Percentiles rank a stretch among this genome's conserved stretches.
Conservation (phyloP, 352 stramenopile species). For the Phytophthora agathidicida region DNA sequence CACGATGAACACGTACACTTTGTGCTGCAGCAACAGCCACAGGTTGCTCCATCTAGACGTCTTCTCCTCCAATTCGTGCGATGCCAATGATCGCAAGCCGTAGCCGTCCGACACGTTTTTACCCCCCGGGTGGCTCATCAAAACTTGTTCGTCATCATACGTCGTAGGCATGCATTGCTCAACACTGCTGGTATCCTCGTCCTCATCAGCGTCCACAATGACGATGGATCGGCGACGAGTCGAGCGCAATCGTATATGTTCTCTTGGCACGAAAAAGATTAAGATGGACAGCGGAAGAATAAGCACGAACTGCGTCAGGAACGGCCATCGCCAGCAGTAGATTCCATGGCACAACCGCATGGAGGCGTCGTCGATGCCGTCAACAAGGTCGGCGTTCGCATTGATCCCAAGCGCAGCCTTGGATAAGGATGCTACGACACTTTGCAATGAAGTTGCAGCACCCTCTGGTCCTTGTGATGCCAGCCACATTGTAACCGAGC, state of each 20-base stretch:
- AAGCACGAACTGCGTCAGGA: slow-evolving; percentile 78
- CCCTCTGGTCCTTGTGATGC: slow-evolving; percentile 19
- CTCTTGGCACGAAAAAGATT: slow-evolving; percentile 81
- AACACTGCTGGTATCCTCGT: slow-evolving; percentile 41
- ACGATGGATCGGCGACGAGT: slow-evolving; percentile 67
- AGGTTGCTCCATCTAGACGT: slow-evolving; percentile 56
- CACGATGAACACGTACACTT: slow-evolving; percentile 81
- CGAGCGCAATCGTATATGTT: slow-evolving; percentile 67
- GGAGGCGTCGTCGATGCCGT: slow-evolving; percentile 33
- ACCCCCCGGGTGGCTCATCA: slow-evolving; percentile 22
- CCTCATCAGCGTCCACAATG: slow-evolving; percentile 58
- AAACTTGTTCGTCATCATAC: slow-evolving; percentile 37
- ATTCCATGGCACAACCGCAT: slow-evolving; percentile 70
- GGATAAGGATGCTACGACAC: slow-evolving; percentile 14
- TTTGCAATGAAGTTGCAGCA: slow-evolving; percentile 13
- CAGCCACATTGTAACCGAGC: slow-evolving; percentile 76
- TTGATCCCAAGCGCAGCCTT: slow-evolving; percentile 23
- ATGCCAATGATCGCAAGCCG: slow-evolving; percentile 22
- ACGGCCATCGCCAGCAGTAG: slow-evolving; percentile 89
- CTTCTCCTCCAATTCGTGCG: slow-evolving; percentile 19
- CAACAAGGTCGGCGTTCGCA: slow-evolving; percentile 36
- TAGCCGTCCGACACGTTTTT: slow-evolving; percentile 11
- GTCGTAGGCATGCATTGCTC: slow-evolving; percentile 31
- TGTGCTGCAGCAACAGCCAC: slow-evolving; percentile 54
- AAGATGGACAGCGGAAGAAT: slow-evolving; percentile 75